Percentiles rank a stretch among this genome's conserved stretches.
Conservation (phyloP, 2,329 filamentous ascomycete genomes). For the Fusarium kyushuense region DNA sequence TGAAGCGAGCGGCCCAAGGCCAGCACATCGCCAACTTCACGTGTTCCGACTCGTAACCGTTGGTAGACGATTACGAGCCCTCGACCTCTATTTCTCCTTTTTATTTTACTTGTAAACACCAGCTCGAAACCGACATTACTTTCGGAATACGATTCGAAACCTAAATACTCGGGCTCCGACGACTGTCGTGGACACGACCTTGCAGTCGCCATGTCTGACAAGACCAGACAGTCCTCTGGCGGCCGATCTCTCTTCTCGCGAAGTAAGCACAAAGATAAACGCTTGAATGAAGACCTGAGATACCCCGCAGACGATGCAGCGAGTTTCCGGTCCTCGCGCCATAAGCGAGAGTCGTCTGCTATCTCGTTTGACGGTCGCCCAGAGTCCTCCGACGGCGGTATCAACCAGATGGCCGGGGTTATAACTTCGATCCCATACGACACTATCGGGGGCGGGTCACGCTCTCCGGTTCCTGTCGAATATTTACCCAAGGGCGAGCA, state of each 20-base stretch:
- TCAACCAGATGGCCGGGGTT: constrained; percentile 82
- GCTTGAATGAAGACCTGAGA: constrained; percentile 69
- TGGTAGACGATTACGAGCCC: constrained; percentile 14
- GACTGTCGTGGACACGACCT: constrained; percentile 40
- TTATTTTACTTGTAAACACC: constrained; percentile 8
- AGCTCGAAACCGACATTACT: constrained; percentile 30
- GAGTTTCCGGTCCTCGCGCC: constrained; percentile 76
- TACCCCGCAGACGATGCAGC: constrained; percentile 70
- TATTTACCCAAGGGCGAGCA: constrained; percentile 77
- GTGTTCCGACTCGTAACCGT: constrained; percentile 48
- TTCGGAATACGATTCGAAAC: constrained; percentile 37
- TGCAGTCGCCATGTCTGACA: constrained; percentile 71
- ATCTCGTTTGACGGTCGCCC: constrained; percentile 75
- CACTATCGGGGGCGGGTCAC: constrained; percentile 71
- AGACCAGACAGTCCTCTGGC: constrained; percentile 82
- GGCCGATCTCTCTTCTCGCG: constrained; percentile 88
- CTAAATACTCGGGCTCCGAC: constrained; percentile 28
- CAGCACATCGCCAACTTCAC: constrained; percentile 52
- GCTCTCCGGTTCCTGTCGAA: constrained; percentile 78
- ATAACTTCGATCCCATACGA: constrained; percentile 93
- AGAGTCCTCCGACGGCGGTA: constrained; percentile 71
- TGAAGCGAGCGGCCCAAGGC: constrained; percentile 58
- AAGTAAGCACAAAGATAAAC: constrained; percentile 81
- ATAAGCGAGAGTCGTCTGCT: constrained; percentile 78
- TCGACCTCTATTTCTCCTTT: constrained; percentile 24